A percentile compares a stretch with the other conserved stretches of the same genome.
These are phyloP conservation scores for Delonix regia DNA, from an alignment of 306 rosid species.

Conservation along the genomic window DNA sequence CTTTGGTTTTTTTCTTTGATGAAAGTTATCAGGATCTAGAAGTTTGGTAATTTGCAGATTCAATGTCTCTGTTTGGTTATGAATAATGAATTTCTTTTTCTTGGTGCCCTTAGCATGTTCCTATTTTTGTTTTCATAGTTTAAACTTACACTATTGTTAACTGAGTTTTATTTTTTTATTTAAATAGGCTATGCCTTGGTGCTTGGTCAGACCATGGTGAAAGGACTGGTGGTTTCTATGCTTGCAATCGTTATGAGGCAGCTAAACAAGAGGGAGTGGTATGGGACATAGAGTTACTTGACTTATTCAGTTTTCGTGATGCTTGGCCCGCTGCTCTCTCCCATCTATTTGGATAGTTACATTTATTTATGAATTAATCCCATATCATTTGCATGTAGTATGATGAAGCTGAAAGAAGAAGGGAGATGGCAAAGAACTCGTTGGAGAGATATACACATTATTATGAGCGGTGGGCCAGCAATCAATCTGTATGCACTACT, in stretches of 20 bases:
- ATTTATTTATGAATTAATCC: conserved; percentile 17
- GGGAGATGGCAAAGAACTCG: conserved; percentile 96
- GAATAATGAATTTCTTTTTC: not conserved
- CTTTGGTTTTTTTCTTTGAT: not conserved
- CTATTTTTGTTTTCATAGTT: not conserved
- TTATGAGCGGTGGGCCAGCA: conserved; percentile 98
- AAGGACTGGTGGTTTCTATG: conserved; percentile 94
- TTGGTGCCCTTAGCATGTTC: not conserved
- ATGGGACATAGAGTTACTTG: conserved; percentile 27
- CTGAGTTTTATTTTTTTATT: conserved; percentile 24
- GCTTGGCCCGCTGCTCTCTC: conserved; percentile 4
- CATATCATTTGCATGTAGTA: conserved; percentile 42
- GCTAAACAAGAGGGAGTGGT: conserved; percentile 96
- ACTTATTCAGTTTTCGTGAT: conserved; percentile 26
- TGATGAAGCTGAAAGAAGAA: conserved; percentile 78
- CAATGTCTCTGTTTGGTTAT: not conserved
- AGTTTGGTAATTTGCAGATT: not conserved
- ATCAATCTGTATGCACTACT: conserved; percentile 74
- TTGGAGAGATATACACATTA: conserved; percentile 96
- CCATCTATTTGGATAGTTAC: conserved; percentile 6
- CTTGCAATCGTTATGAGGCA: conserved; percentile 91
- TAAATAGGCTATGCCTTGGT: conserved; percentile 88
- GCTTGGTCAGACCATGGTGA: conserved; percentile 96
- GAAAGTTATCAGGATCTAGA: not conserved
- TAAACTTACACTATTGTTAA: not conserved